phyloP scores from a whole-genome alignment of 306 rosid species.

The Morella rubra region DNA sequence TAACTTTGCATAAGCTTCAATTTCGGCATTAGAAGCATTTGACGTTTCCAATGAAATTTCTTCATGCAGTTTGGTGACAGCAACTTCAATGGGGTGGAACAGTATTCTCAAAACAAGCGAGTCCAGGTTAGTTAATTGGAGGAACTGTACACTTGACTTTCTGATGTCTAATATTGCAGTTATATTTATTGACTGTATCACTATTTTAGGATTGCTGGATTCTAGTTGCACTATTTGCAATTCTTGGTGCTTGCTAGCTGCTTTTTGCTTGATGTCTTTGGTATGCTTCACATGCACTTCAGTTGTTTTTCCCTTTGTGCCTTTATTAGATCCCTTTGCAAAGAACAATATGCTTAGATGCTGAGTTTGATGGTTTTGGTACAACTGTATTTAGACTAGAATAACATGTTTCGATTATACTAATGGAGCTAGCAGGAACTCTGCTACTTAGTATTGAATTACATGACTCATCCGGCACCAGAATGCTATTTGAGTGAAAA shows the following conservation, averaged over 20 bases:
- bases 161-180: not conserved
- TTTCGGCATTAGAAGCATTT: conserved; percentile 7
- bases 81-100: conserved; percentile 63
- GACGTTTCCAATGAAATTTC: conserved; percentile 18
- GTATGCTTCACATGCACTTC: not conserved
- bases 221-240: not conserved
- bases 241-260: not conserved
- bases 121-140: conserved; percentile 65
- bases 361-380: not conserved
- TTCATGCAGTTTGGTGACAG: conserved; percentile 52
- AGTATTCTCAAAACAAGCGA: conserved; percentile 87
- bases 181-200: not conserved
- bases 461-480: too few species aligned
- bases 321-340: not conserved
- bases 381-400: not conserved
- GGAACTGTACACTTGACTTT: not conserved
- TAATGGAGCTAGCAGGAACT: too few species aligned
- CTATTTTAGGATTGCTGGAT: not conserved
- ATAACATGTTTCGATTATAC: not conserved
- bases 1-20: conserved; percentile 3
- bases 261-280: not conserved
- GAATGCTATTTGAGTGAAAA: too few species aligned
- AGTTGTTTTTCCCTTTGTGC: not conserved
- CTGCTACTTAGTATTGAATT: too few species aligned
- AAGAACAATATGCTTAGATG: not conserved